Conservation (phyloP, 108 stramenopile species). For the Stephanodiscus triporus region DNA sequence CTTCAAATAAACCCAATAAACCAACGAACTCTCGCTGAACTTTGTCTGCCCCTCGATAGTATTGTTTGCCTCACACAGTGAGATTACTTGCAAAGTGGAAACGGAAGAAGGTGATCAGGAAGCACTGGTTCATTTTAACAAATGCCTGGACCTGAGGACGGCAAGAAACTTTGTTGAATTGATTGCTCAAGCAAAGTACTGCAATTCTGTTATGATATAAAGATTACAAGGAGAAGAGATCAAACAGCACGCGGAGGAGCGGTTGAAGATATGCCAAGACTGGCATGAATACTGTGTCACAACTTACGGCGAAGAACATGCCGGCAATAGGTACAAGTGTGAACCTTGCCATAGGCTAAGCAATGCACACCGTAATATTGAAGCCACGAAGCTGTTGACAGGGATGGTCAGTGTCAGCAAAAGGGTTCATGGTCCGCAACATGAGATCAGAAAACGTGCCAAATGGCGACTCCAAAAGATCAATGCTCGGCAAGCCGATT, state of each 20-base stretch:
- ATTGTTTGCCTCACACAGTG: no score
- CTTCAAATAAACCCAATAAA: no score
- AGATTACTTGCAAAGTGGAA: neutral
- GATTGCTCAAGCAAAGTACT: no score
- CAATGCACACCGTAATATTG: neutral
- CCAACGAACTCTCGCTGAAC: no score
- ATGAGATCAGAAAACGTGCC: neutral
- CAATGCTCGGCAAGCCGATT: no score
- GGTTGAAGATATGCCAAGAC: no score
- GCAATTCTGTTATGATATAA: no score
- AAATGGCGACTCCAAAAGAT: neutral
- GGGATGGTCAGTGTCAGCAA: neutral
- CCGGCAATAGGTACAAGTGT: neutral
- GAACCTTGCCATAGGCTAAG: neutral
- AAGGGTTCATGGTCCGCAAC: constrained; percentile 9
- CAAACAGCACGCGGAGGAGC: no score
- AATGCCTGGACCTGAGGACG: neutral
- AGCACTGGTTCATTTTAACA: neutral
- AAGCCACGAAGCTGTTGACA: constrained; percentile 6
- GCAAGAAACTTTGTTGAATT: neutral
- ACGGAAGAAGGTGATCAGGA: neutral
- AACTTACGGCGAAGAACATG: neutral
- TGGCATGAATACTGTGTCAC: no score
- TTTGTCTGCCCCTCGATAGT: no score
- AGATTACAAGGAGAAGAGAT: no score